Base-by-base conservation (phyloP, 2,329 filamentous ascomycete genomes). In the Nothophoma quercina region DNA sequence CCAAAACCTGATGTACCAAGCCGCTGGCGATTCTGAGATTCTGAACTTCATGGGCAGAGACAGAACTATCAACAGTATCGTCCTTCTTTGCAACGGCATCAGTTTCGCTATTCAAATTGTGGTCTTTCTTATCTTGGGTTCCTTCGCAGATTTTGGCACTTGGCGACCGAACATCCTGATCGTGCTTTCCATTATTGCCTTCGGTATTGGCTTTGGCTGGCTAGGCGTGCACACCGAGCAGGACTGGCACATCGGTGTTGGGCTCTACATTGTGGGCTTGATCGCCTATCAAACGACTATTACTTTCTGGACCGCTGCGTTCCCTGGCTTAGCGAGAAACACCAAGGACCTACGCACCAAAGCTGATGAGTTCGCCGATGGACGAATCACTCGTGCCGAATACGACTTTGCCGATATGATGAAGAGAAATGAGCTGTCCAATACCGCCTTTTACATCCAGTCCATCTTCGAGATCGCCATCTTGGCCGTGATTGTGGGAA, bases 251-350 rank as follows among this genome's bases (percentile, higher is more conserved):
- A 74, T 80, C 7, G 87, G 77, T 0, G 79, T 84, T 0, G 86
- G 81, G 0, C 69, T 90, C 4, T 89, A 89, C 67, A 86, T 89
- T 48, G 81, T 88, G 13, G 86, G 86, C 2, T 69, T 88, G 33
- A 85, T 89, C 56, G 81, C 82, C 1, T 89, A 88, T 60, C 86
- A 88, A 70, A 82, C 87, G 2, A 86, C 84, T 0, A 75, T 88
- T 40, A 88, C 86, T 0, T 89, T 88, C 68, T 89, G 86, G 85
- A 87, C 85, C 2, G 69, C 87, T 0, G 85, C 86, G 0, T 86
- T 86, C 51, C 83, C 84, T 3, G 78, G 82, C 0, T 71, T 86
- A 7, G 82, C 84, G 4, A 71, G 83, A 6, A 85, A 85, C 58
- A 83, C 81, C 1, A 63, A 68, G 1, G 75, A 81, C 19, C 72